Conservation (phyloP, 2,329 filamentous ascomycete genomes). For the Aphanoascus verrucosus region DNA sequence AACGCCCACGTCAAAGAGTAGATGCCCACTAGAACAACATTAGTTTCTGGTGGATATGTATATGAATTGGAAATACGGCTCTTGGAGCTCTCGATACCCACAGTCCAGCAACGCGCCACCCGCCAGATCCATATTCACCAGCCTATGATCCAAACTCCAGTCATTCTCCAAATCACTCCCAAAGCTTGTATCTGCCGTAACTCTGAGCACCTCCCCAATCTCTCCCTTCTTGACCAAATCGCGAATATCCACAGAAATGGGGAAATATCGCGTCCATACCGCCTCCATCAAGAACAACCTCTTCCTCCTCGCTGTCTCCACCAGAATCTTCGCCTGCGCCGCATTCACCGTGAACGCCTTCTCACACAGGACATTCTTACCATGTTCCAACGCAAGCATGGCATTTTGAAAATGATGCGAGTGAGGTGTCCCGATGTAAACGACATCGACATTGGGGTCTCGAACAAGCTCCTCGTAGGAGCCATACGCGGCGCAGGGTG, state of each 20-base stretch:
- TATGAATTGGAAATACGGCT: background rate
- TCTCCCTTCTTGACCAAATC: conserved; percentile 47
- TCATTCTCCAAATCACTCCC: conserved; percentile 49
- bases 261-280: conserved; percentile 85
- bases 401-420: conserved; percentile 88
- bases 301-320: conserved; percentile 61
- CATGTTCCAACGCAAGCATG: conserved; percentile 70
- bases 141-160: conserved; percentile 55
- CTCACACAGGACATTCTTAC: conserved; percentile 83
- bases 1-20: conserved; percentile 87
- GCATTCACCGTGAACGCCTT: conserved; percentile 83
- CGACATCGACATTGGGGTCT: conserved; percentile 67
- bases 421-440: conserved; percentile 85
- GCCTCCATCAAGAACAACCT: conserved; percentile 72
- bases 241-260: conserved; percentile 60
- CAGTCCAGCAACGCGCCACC: conserved; percentile 70
- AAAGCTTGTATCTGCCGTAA: conserved; percentile 52
- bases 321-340: conserved; percentile 60
- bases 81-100: conserved; percentile 21
- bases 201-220: conserved; percentile 49
- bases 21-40: conserved; percentile 51
- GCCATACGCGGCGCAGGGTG: conserved; percentile 60
- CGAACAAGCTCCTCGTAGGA: conserved; percentile 72
- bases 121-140: conserved; percentile 73
- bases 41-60: background rate